Evolutionary conservation across 2,329 filamentous ascomycete species (phyloP), one percentile per base, ranked within the genome.

Genomic region (Samsoniella hepiali): DNA sequence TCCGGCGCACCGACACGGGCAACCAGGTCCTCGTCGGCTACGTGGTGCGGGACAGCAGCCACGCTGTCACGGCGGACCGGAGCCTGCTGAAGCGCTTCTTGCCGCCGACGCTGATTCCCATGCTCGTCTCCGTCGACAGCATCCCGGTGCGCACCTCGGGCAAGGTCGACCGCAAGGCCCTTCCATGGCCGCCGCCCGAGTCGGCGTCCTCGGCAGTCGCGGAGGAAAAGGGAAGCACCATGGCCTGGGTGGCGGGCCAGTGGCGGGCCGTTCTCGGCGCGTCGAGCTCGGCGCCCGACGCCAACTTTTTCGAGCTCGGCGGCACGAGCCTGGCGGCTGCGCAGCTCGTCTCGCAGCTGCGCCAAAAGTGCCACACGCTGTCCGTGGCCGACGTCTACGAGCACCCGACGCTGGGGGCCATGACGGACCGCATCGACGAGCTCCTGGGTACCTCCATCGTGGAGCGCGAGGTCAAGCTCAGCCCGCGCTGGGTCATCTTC

Each of bases 351-450:
- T 68, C 68, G 27, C 67, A 67, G 45, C 50, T 69, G 50, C 64
- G 68, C 3, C 61, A 63, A 40, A 62, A 58, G 15, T 66, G 62
- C 45, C 68, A 66, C 5, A 64, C 66, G 5, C 54, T 69, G 10
- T 68, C 68, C n/a, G 66, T 69, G 10, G 67, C 66, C 27, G 67
- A 69, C 44, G 58, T 69, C 13, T 69, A 69, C 54, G 67, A 68
- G 44, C 51, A 67, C 22, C 67, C 67, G 7, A 59, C 57, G 11
- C 64, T 69, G 17, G 51, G 29, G 0, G 65, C 63, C 51, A 68
- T 68, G 68, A 45, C 67, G 2, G 38, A 51, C 1, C 67, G 63
- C 9, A 63, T 69, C 8, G 65, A 68, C 9, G 57, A 65, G 13
- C 67, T 69, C 27, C 51, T 63, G 13, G 65, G 60, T 31, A 63